Conservation (phyloP, 2,329 filamentous ascomycete species). For the Diplocarpon mali region DNA sequence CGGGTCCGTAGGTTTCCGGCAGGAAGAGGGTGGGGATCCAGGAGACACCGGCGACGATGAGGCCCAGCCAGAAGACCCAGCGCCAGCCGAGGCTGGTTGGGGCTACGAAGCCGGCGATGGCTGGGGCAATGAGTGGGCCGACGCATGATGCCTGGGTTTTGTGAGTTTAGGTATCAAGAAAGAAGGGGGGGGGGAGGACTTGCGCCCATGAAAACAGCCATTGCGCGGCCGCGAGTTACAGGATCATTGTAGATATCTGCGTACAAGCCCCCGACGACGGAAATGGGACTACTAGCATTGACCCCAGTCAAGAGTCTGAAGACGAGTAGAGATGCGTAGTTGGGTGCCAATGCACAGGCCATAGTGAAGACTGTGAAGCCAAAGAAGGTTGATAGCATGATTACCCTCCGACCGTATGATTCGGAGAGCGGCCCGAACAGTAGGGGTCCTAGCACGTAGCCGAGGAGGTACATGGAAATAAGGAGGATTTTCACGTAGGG, state of each 20-base stretch:
- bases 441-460: conserved; percentile 46
- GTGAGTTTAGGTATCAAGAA: not conserved
- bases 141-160: conserved; percentile 44
- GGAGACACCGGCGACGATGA: conserved; percentile 51
- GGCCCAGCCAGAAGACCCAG: conserved; percentile 52
- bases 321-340: conserved; percentile 51
- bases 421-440: conserved; percentile 57
- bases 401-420: conserved; percentile 47
- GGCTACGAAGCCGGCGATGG: conserved; percentile 49
- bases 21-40: conserved; percentile 49
- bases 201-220: conserved; percentile 54
- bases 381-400: conserved; percentile 53
- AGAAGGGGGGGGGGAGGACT: conserved; percentile 4
- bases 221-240: conserved; percentile 44
- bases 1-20: conserved; percentile 50
- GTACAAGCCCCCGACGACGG: conserved; percentile 51
- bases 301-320: conserved; percentile 50
- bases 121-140: conserved; percentile 50
- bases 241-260: conserved; percentile 54
- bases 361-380: conserved; percentile 57
- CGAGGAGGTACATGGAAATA: conserved; percentile 52
- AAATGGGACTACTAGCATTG: conserved; percentile 47
- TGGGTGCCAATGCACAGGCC: conserved; percentile 50
- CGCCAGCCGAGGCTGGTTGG: conserved; percentile 42
- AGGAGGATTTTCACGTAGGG: conserved; percentile 35